phyloP scores from a whole-genome alignment of 2,329 filamentous ascomycete genomes.

The Fusarium begoniae region DNA sequence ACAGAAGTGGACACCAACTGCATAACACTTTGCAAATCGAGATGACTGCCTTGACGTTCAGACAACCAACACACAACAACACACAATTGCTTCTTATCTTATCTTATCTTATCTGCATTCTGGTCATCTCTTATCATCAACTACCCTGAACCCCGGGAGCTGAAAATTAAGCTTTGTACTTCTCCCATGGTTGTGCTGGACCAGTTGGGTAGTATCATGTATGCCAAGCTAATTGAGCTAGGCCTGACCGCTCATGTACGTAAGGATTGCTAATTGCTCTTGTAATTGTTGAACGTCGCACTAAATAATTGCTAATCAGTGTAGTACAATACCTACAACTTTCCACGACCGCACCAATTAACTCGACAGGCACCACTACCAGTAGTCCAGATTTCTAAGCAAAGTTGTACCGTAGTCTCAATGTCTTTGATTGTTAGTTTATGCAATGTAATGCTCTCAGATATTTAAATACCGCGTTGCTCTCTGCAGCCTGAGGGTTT shows the following conservation, averaged over 20 bases:
- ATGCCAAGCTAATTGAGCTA: neutral
- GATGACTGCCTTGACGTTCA: no score
- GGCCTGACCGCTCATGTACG: neutral
- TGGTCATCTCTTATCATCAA: accelerated
- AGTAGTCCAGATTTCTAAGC: neutral
- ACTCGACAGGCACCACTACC: accelerated
- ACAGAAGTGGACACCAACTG: no score
- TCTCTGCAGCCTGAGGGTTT: no score
- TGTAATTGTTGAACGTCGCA: neutral
- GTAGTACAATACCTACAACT: neutral
- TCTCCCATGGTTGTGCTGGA: no score
- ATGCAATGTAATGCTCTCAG: no score
- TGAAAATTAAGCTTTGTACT: neutral
- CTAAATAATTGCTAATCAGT: neutral
- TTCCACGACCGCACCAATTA: neutral
- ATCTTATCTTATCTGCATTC: neutral
- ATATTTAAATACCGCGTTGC: neutral
- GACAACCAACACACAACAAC: no score
- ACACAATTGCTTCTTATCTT: neutral
- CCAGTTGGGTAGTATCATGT: neutral
- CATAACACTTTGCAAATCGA: no score
- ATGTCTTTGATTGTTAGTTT: accelerated
- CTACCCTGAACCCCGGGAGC: neutral
- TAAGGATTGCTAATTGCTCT: neutral
- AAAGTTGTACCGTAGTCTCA: no score